phyloP scores from a whole-genome alignment of 2,329 filamentous ascomycete genomes.

The Colletotrichum sp. region DNA sequence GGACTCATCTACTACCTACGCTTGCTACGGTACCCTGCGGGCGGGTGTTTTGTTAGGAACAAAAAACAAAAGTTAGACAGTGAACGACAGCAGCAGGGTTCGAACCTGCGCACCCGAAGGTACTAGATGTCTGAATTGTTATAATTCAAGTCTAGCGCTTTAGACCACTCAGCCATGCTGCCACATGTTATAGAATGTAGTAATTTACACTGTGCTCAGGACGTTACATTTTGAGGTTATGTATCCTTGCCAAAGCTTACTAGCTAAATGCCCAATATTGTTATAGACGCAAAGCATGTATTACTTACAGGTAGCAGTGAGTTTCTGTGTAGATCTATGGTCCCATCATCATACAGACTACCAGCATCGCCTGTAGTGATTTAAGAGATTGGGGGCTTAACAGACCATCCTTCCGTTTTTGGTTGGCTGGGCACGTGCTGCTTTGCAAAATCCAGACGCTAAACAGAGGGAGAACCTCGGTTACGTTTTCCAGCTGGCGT shows the following conservation, averaged over 20 bases:
- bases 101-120: slow-evolving; percentile 17
- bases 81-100: slow-evolving; percentile 15
- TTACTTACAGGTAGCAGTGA: neutral
- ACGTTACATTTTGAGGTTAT: no score
- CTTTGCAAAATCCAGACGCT: neutral
- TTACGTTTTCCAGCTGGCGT: neutral
- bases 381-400: neutral
- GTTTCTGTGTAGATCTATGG: neutral
- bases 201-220: neutral
- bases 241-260: no score
- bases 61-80: neutral
- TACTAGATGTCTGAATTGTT: neutral
- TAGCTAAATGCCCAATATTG: neutral
- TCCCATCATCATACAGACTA: neutral
- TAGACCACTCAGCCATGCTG: slow-evolving; percentile 17
- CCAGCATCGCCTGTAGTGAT: neutral
- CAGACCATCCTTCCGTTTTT: neutral
- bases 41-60: no score
- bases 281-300: neutral
- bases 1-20: no score
- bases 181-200: neutral
- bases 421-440: neutral
- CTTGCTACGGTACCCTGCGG: no score
- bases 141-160: slow-evolving; percentile 8
- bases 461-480: neutral